Evolutionary conservation across 2,329 filamentous ascomycete genomes (phyloP), one percentile per base, ranked within the genome.

Genomic region (Capronia coronata): DNA sequence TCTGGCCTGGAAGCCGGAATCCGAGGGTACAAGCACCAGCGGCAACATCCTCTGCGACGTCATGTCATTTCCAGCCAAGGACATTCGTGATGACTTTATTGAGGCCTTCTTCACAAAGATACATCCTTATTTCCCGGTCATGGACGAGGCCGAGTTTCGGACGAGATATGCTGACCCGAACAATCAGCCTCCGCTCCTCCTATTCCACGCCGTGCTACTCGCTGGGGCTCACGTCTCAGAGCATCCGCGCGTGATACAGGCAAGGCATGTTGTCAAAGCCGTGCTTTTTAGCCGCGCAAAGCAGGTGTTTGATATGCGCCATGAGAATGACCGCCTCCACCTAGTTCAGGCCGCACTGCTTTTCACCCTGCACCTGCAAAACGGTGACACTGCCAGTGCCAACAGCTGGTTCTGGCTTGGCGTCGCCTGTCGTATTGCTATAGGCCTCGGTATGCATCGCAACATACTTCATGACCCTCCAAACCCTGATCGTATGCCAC

Each of bases 361-460:
- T 1, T 57, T 79, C 45, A 78, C 75, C 1, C 79, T 76, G 77
- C 73, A 77, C 54, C 73, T 74, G 1, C 74, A 79, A 42, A 71
- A 73, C 11, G 73, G 75, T 19, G 76, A 79, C 54, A 75, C 78
- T 59, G 72, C 78, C 5, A 65, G 74, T 3, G 72, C 74, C 32
- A 78, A 79, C 55, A 71, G 73, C 13, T 76, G 69, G 54, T 66
- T 71, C 51, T 79, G 76, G 76, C 67, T 78, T 5, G 76, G 76
- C 2, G 67, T 76, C 2, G 76, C 75, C 3, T 68, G 69, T 14
- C 68, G 76, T 3, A 76, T 73, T 27, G 76, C 75, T 1, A 71
- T 74, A 0, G 76, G 76, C 0, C 63, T 78, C 46, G 75, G 76
- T n/a, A 76, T 79, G 73, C 75, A 72, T 58, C 68, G 69, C 21